Percentiles rank a stretch among this genome's conserved stretches.
phyloP scores from a whole-genome alignment of 441 rosid genomes.

The Gossypium gossypioides region DNA sequence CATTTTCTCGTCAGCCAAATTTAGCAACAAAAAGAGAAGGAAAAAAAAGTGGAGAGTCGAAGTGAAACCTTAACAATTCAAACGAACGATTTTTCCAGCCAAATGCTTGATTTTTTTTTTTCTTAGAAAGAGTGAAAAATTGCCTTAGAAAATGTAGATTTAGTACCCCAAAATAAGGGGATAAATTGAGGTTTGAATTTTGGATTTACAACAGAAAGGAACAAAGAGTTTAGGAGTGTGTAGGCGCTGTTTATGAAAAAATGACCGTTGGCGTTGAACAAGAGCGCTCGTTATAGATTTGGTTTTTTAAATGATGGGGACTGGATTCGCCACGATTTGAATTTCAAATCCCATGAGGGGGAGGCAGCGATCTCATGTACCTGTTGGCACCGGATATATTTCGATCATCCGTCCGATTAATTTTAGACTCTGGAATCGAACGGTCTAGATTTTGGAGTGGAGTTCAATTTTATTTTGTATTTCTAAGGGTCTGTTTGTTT shows the following conservation, averaged over 20 bases:
- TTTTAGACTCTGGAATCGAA: not conserved
- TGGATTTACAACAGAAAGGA: conserved; percentile 8
- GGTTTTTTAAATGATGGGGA: conserved; percentile 6
- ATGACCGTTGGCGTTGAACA: conserved; percentile 34
- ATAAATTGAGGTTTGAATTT: conserved; percentile 20
- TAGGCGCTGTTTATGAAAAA: conserved; percentile 32
- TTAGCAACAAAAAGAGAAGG: not conserved
- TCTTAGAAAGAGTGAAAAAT: not conserved
- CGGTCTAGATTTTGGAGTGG: not conserved
- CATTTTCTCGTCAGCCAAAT: conserved; percentile 8
- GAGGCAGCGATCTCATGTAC: not conserved
- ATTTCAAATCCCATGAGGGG: conserved; percentile 22
- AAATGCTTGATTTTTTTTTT: not conserved
- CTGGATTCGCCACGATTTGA: conserved; percentile 11
- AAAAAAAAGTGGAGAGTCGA: conserved; percentile 2
- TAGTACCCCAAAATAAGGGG: not conserved
- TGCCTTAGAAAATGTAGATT: conserved; percentile 11
- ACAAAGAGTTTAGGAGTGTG: conserved; percentile 13
- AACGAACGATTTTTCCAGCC: not conserved
- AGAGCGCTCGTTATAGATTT: conserved; percentile 25
- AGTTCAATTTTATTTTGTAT: not conserved
- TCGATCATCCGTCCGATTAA: not conserved
- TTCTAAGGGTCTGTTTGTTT: too few species aligned
- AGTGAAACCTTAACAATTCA: conserved; percentile 19
- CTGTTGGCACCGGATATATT: not conserved